Evolutionary conservation across 306 rosid species (phyloP).

Genomic region (Oxytropis ochrocephala): DNA sequence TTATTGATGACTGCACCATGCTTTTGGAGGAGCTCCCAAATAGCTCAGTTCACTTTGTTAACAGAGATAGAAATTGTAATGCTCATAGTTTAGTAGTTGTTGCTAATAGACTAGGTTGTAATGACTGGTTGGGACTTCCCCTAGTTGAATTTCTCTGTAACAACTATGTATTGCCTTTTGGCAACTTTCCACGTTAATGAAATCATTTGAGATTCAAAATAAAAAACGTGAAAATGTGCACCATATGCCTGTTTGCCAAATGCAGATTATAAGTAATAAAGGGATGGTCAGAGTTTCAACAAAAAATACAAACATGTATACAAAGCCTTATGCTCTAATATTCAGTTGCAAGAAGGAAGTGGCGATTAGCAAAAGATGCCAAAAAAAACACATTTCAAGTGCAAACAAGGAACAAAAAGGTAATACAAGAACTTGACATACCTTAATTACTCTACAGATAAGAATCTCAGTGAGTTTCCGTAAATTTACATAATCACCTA

Average conservation of each 20-base stretch:
- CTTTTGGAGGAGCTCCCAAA: too few species aligned
- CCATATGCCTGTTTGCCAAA: background rate
- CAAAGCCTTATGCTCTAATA: background rate
- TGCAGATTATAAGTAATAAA: background rate
- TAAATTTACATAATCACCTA: conserved; percentile 89
- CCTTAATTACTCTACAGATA: conserved; percentile 85
- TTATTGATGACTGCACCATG: too few species aligned
- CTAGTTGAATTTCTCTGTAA: too few species aligned
- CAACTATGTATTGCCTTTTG: too few species aligned
- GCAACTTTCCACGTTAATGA: too few species aligned
- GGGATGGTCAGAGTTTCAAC: background rate
- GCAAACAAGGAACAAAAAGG: background rate
- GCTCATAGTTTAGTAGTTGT: too few species aligned
- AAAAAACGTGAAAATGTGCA: background rate
- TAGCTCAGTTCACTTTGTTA: too few species aligned
- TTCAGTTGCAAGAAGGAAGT: background rate
- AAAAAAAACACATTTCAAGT: conserved; percentile 1
- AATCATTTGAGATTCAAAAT: too few species aligned
- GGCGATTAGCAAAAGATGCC: background rate
- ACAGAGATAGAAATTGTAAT: too few species aligned
- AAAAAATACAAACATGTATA: background rate
- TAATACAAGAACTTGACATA: conserved; percentile 16
- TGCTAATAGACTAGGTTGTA: too few species aligned
- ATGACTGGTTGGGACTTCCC: too few species aligned
- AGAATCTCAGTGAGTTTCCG: conserved; percentile 89